Conservation (phyloP, 768 basidiomycete species). For the Daedaleopsis nitida region DNA sequence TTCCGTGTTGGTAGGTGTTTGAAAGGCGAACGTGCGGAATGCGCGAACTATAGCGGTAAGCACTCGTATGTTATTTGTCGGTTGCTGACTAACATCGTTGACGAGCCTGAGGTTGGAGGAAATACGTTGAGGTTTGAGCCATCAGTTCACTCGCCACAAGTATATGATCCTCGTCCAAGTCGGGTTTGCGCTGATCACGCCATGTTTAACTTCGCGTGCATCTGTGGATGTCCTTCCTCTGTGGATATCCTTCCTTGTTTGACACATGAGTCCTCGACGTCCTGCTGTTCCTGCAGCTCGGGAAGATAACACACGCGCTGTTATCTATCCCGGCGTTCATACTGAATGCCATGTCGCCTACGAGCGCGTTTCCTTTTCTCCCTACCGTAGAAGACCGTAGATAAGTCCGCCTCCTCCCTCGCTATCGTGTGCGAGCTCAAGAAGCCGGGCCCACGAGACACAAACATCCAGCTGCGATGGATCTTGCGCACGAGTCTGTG, state of each 20-base stretch:
- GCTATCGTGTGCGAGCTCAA: background rate
- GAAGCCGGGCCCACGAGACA: background rate
- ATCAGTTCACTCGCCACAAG: background rate
- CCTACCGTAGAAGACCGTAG: background rate
- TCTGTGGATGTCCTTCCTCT: background rate
- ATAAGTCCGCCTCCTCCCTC: background rate
- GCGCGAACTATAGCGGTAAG: no score
- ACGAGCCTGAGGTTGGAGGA: no score
- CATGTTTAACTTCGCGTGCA: background rate
- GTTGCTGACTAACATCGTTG: no score
- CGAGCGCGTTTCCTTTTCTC: background rate
- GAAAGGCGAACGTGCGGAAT: background rate
- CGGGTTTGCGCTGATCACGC: constrained; percentile 10
- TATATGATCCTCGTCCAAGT: background rate
- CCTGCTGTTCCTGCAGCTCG: background rate
- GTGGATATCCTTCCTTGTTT: background rate
- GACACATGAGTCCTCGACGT: background rate
- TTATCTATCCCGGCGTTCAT: constrained; percentile 16
- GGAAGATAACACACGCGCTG: constrained; percentile 3
- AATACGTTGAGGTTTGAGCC: background rate
- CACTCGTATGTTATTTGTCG: no score
- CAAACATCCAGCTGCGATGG: background rate
- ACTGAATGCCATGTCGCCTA: constrained; percentile 6
- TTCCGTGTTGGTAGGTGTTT: background rate
- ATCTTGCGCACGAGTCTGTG: background rate